Evolutionary conservation across 441 rosid genomes (phyloP), one percentile per base, ranked within the genome.

Genomic region (Geranium incanum): DNA sequence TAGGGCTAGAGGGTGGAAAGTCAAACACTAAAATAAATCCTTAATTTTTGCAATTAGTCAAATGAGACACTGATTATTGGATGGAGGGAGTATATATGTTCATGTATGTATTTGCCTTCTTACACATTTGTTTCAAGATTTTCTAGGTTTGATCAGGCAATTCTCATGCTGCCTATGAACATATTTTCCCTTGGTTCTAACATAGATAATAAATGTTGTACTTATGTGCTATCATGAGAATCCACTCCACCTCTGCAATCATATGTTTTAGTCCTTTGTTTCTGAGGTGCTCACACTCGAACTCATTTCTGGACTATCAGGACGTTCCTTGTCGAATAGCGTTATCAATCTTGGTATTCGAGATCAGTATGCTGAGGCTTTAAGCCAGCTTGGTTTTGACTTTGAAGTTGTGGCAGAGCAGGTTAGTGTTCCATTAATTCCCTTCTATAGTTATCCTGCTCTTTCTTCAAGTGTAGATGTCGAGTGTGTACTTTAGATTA

Each of bases 401-500:
- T 83, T 76, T 66, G 88, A 85, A 78, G 86, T 85, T 75, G 39
- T 85, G 75, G 86, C 83, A 5, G 88, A 85, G 80, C 88, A 85
- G 86, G 88, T 85, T 74, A 69, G 78, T 68, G 68, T 73, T 41
- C 28, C 68, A 45, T 69, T 73, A 19, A 13, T 33, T 60, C 28
- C 16, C 41, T n/a, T 36, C 68, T 33, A 65, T 65, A n/a, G 6
- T 65, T 38, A 11, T 66, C 18, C 21, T 6, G 68, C 68, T 66
- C 39, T 66, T 37, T 36, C 23, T 66, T 36, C 48, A 66, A n/a
- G 15, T 16, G 19, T 16, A 66, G 68, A 37, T 16, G 12, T 36
- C n/a, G 16, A 66, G 48, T 15, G 50, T 66, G 28, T 1, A 37
- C 13, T 66, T 66, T 37, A 37, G 45, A 66, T 65, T 43, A 36